Percentiles rank a stretch among this genome's conserved stretches.
phyloP scores from a whole-genome alignment of 1,139 yeast genomes.

The Taphrina pruni region DNA sequence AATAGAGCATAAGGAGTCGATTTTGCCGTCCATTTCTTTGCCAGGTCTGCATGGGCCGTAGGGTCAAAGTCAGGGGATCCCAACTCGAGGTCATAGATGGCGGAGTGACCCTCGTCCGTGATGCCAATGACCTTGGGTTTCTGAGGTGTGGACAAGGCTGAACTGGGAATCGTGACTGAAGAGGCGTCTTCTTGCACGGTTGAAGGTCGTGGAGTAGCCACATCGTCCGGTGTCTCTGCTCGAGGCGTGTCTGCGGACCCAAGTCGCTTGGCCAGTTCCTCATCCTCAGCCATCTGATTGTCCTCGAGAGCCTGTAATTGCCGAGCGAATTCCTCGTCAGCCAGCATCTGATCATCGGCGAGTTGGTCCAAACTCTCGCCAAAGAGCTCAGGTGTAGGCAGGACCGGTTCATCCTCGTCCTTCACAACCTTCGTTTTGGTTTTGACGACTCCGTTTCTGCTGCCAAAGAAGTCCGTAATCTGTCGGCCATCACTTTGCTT shows the following conservation, averaged over 20 bases:
- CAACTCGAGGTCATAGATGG: constrained; percentile 23
- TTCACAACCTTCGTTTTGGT: not conserved
- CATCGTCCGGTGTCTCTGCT: constrained; percentile 15
- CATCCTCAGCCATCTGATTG: constrained; percentile 38
- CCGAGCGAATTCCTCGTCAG: constrained; percentile 46
- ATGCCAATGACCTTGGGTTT: constrained; percentile 19
- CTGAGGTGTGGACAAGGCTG: constrained; percentile 21
- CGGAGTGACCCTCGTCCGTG: constrained; percentile 14
- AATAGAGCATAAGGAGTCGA: constrained; percentile 45
- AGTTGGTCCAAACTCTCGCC: not conserved
- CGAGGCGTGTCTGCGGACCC: constrained; percentile 16
- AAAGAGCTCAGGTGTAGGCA: not conserved
- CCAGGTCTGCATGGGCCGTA: constrained; percentile 24
- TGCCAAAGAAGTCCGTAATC: constrained; percentile 28
- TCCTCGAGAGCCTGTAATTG: constrained; percentile 44
- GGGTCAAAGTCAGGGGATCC: constrained; percentile 35
- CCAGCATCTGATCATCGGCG: constrained; percentile 27
- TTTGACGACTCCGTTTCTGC: not conserved
- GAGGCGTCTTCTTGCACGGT: constrained; percentile 8
- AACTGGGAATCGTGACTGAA: constrained; percentile 13
- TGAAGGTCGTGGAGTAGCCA: constrained; percentile 4
- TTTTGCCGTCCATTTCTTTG: constrained; percentile 25
- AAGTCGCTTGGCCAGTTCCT: constrained; percentile 25
- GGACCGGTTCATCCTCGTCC: not conserved
- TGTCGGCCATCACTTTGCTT: constrained; percentile 6